Conservation (phyloP, 306 rosid species). For the Ammopiptanthus mongolicus region DNA sequence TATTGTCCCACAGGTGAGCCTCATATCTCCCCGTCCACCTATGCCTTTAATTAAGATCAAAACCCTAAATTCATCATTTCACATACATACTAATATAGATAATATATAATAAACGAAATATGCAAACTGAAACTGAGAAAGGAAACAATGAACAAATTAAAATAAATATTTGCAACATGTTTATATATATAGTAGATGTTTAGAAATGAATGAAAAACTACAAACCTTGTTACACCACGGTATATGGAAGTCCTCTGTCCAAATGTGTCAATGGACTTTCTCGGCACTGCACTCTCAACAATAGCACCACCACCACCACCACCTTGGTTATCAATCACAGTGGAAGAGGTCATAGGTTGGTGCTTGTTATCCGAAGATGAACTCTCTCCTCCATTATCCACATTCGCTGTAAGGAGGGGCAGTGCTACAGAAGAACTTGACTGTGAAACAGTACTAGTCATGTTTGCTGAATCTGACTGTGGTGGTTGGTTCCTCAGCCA, state of each 20-base stretch:
- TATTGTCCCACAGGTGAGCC: slow-evolving; percentile 77
- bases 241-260: slow-evolving; percentile 74
- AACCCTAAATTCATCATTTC: not conserved
- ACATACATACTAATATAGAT: not conserved
- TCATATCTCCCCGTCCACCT: slow-evolving; percentile 85
- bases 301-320: slow-evolving; percentile 7
- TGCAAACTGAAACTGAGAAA: not conserved
- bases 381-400: slow-evolving; percentile 26
- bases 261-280: slow-evolving; percentile 58
- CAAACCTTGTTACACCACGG: slow-evolving; percentile 69
- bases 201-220: not conserved
- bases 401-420: slow-evolving; percentile 26
- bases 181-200: not conserved
- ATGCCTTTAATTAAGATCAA: slow-evolving; percentile 32
- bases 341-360: not conserved
- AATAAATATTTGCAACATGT: not conserved
- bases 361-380: slow-evolving; percentile 44
- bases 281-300: slow-evolving; percentile 35
- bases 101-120: not conserved
- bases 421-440: slow-evolving; percentile 24
- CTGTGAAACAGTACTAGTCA: slow-evolving; percentile 49
- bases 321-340: not conserved
- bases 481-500: slow-evolving; percentile 63
- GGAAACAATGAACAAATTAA: too few relatives aligned
- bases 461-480: slow-evolving; percentile 14